Base-by-base conservation (phyloP, 108 stramenopile genomes). In the Cyclotella cryptica region DNA sequence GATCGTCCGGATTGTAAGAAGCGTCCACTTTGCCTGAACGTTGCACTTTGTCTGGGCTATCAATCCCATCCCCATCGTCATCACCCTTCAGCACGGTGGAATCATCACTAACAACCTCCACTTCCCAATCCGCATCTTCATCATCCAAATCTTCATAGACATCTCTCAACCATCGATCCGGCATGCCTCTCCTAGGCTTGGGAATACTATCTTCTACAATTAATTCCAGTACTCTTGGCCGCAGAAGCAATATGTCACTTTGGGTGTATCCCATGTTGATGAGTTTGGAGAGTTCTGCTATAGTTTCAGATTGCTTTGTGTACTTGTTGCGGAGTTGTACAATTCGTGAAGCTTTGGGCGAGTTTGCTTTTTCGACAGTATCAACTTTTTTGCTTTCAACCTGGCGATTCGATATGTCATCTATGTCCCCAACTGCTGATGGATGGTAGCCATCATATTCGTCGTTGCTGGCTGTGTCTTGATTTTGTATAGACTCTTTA, bases 131-230 rank as follows among this genome's bases (percentile, higher is more conserved):
- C 41, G 64, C 67, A 55, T 80, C 66, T 19, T 76, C 75, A 6
- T 76, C 79, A 39, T 61, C 60, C n/a, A 61, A 61, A 17, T 61
- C 70, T 54, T 79, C 78, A 19, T 71, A 71, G 52, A 69, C 53
- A 9, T 57, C 57, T 10, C 87, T 59, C 52, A 83, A 80, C 92
- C 92, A 92, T 65, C 85, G 85, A 35, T 66, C 64, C 18, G 92
- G 92, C 30, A 92, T 75, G 12, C 92, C 92, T 42, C 68, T 75
- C 30, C 70, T 75, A 18, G 92, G 92, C 51, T 73, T 75, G 26
- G 65, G 55, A 24, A 88, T 88, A 65, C 66, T 15, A 69, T 90
- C 92, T 28, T 79, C 72, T 0, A 90, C 68, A 35, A 92, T 88
- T 13, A 90, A 66, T 45, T 84, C 86, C 22, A 92, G 68, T 12